A percentile compares a stretch with the other conserved stretches of the same genome.
phyloP scores from a whole-genome alignment of 1,284 basidiomycete genomes.

The Microbotryomycetes sp. region DNA sequence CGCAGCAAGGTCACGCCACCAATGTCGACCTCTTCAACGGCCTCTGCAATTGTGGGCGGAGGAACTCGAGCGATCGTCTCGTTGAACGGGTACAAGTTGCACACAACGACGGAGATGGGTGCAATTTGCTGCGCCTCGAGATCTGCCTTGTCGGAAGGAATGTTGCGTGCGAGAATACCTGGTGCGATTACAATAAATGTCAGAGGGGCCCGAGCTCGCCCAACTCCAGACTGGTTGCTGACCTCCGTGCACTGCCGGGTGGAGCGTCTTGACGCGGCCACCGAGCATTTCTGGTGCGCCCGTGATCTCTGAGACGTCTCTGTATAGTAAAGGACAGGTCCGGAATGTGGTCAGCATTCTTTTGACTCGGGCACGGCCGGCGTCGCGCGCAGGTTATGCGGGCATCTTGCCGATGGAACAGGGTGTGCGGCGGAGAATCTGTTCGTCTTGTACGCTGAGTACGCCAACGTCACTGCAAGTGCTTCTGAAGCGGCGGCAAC shows the following conservation, averaged over 20 bases:
- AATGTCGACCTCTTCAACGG: slow-evolving; percentile 98
- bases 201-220: not conserved
- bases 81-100: slow-evolving; percentile 98
- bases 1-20: slow-evolving; percentile 96
- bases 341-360: too few species aligned
- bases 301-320: slow-evolving; percentile 96
- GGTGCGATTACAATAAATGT: not conserved
- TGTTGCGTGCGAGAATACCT: slow-evolving; percentile 82
- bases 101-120: slow-evolving; percentile 89
- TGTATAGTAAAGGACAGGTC: slow-evolving; percentile 41
- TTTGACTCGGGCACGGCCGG: too few species aligned
- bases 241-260: slow-evolving; percentile 98
- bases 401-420: too few species aligned
- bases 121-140: slow-evolving; percentile 71
- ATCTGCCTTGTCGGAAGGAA: slow-evolving; percentile 77
- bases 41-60: slow-evolving; percentile 79
- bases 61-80: slow-evolving; percentile 76
- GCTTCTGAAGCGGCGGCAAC: too few species aligned
- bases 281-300: slow-evolving; percentile 99
- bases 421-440: too few species aligned
- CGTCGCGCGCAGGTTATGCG: too few species aligned
- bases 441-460: too few species aligned
- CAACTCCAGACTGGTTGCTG: slow-evolving; percentile 25
- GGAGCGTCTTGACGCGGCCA: slow-evolving; percentile 97
- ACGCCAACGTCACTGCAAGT: too few species aligned